Evolutionary conservation across 164 flowering plant genomes (phyloP).

Genomic region (Sedum album): DNA sequence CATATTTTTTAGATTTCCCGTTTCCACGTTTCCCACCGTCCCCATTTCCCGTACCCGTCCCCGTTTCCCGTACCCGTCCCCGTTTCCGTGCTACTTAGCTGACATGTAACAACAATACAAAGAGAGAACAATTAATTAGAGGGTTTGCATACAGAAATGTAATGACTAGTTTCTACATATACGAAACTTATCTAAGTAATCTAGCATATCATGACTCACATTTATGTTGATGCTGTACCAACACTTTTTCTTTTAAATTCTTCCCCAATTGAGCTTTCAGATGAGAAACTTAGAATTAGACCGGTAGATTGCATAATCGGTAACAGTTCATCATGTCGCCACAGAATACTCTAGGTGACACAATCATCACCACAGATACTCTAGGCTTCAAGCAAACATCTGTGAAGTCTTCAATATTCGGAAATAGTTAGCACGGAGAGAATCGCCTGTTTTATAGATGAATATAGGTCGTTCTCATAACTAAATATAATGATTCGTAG

Average conservation of each 20-base stretch:
- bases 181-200: neutral
- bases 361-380: constrained; percentile 77
- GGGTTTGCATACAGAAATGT: neutral
- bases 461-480: too few relatives aligned
- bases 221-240: constrained; percentile 81
- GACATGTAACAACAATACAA: neutral
- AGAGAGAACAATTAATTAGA: constrained; percentile 6
- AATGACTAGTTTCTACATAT: neutral
- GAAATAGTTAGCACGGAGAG: too few relatives aligned
- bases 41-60: too few relatives aligned
- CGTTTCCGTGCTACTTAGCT: too few relatives aligned
- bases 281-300: constrained; percentile 82
- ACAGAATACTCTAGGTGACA: constrained; percentile 80
- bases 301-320: constrained; percentile 68
- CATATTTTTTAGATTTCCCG: too few relatives aligned
- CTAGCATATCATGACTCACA: constrained; percentile 27
- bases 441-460: too few relatives aligned
- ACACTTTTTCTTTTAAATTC: constrained; percentile 96
- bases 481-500: too few relatives aligned
- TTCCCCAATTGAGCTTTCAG: constrained; percentile 93
- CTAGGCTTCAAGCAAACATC: constrained; percentile 99
- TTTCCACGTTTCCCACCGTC: too few relatives aligned
- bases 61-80: too few relatives aligned
- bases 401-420: too few relatives aligned
- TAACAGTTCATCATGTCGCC: constrained; percentile 58